Evolutionary conservation across 352 stramenopile species (phyloP), one percentile per base, ranked within the genome.

Genomic region (Phytophthora lateralis): DNA sequence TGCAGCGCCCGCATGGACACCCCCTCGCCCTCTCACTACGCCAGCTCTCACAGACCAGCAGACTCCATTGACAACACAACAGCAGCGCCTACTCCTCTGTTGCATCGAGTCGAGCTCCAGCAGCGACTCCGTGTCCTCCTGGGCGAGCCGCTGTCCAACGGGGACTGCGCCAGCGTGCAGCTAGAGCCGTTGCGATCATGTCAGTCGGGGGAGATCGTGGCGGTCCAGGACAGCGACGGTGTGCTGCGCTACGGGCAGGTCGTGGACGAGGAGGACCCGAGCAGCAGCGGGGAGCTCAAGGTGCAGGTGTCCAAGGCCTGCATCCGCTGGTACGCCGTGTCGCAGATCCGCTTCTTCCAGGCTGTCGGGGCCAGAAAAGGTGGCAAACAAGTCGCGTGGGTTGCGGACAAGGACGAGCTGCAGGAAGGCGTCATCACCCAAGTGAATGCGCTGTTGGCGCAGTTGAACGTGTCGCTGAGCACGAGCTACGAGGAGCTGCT

Each of bases 291-390:
- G 14, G 66, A 76, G 9, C 71, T 85, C 42, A 69, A 84, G 54
- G 63, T 89, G 32, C 68, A 76, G 41, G 54, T 85, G 37, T 68
- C 62, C n/a, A 68, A 69, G 47, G 41, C 43, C 21, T 75, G 72
- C 32, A 77, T 73, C 21, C 54, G 57, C 12, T 84, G 74, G 71
- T 75, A 75, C 26, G 63, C 68, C 4, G 51, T 80, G 29, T 83
- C 77, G 2, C 69, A 81, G 35, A 71, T 89, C 15, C 80, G 69
- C 52, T 81, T 71, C 42, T 89, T 89, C 56, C 68, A 75, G 39
- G 74, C 76, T 1, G 14, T 49, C 10, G 45, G 17, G 18, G 29
- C 6, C 6, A 35, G 35, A 20, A 56, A 50, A 20, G 48, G 15
- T 32, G 35, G 34, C 29, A 61, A 53, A 20, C 17, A 38, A 7